A percentile compares a stretch with the other conserved stretches of the same genome.
These are phyloP conservation scores for Trypanosoma congolense DNA, from an alignment of 208 protist species.

Conservation along the genomic window DNA sequence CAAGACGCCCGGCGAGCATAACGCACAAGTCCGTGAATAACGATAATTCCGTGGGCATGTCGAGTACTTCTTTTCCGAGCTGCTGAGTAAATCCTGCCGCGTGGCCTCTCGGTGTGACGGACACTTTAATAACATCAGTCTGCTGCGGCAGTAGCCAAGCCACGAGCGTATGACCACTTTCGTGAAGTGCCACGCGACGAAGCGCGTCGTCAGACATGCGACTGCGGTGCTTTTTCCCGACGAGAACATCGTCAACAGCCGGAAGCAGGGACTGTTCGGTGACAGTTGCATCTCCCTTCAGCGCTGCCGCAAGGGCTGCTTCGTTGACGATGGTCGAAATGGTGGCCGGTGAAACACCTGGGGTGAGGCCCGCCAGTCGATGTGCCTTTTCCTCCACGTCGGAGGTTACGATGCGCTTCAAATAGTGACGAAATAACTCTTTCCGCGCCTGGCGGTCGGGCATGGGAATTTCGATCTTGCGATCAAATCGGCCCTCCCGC, in stretches of 20 bases:
- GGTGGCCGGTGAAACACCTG: constrained; percentile 90
- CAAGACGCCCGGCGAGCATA: constrained; percentile 93
- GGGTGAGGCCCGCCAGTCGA: constrained; percentile 73
- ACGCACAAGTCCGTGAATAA: constrained; percentile 91
- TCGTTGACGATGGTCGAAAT: constrained; percentile 90
- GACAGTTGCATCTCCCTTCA: constrained; percentile 89
- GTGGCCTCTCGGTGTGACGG: constrained; percentile 90
- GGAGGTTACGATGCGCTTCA: constrained; percentile 41
- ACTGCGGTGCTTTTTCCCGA: constrained; percentile 82
- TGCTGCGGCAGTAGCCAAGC: constrained; percentile 89
- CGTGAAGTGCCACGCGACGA: constrained; percentile 88
- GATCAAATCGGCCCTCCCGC: constrained; percentile 96
- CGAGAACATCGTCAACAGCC: constrained; percentile 81
- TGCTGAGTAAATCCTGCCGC: constrained; percentile 81
- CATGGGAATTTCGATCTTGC: constrained; percentile 85
- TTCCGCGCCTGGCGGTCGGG: constrained; percentile 65
- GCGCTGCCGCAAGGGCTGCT: constrained; percentile 83
- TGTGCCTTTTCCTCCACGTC: constrained; percentile 26
- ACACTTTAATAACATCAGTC: constrained; percentile 93
- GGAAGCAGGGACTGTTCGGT: constrained; percentile 61
- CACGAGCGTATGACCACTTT: constrained; percentile 95
- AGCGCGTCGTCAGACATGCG: constrained; percentile 53
- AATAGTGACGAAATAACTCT: constrained; percentile 76
- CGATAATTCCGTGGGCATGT: constrained; percentile 83
- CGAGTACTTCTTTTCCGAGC: constrained; percentile 67